Conservation (phyloP, 495 filamentous ascomycete species). For the Ascodesmis nigricans region DNA sequence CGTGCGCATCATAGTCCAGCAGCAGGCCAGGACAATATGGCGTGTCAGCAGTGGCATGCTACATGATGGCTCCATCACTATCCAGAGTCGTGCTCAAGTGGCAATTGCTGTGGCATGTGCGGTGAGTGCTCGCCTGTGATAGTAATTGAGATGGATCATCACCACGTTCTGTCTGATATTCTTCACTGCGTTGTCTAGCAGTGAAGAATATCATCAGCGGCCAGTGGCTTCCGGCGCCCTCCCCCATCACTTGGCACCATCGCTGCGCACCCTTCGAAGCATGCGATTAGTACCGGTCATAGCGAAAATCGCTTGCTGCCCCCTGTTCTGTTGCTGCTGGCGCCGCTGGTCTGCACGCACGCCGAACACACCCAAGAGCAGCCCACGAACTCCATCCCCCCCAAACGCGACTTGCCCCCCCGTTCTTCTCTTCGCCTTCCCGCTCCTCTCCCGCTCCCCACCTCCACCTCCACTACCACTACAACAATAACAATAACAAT, state of each 20-base stretch:
- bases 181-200: constrained; percentile 1
- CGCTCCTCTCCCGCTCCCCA: constrained; percentile 3
- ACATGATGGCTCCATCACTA: too few relatives aligned
- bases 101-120: constrained; percentile 3
- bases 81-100: too few relatives aligned
- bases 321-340: not conserved
- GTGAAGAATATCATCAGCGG: not conserved
- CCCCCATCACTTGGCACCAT: too few relatives aligned
- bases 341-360: constrained; percentile 4
- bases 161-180: too few relatives aligned
- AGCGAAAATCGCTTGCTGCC: not conserved
- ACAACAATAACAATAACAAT: not conserved
- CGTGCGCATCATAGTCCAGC: too few relatives aligned
- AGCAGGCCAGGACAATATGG: too few relatives aligned
- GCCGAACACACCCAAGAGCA: constrained; percentile 7
- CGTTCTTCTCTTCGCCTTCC: not conserved
- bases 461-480: not conserved
- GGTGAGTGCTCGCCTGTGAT: too few relatives aligned
- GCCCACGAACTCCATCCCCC: constrained; percentile 2
- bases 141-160: too few relatives aligned
- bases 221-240: too few relatives aligned
- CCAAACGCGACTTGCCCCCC: constrained; percentile 1
- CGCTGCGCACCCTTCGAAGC: not conserved
- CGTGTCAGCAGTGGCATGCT: too few relatives aligned
- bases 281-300: too few relatives aligned